Conservation (phyloP, 257 asterid species). For the Linderniella brevidens region DNA sequence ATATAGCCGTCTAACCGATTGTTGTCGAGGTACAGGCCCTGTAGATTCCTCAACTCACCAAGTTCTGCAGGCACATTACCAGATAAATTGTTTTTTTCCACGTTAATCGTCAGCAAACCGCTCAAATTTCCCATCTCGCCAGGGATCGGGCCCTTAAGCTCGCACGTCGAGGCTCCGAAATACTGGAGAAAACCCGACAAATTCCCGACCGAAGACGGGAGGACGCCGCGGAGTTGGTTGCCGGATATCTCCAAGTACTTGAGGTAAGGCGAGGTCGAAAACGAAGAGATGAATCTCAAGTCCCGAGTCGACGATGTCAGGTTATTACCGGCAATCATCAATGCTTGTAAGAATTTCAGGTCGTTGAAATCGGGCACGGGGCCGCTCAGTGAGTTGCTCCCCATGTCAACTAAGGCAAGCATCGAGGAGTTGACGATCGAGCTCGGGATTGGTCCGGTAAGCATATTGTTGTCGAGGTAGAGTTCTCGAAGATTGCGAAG, state of each 20-base stretch:
- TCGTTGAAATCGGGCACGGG: slow-evolving; percentile 18
- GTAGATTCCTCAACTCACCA: slow-evolving; percentile 9
- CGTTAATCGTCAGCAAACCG: slow-evolving; percentile 1
- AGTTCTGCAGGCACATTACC: slow-evolving; percentile 16
- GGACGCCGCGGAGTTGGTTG: slow-evolving; percentile 12
- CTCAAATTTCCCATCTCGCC: slow-evolving; percentile 17
- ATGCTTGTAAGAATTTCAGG: slow-evolving; percentile 6
- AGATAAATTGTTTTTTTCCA: slow-evolving; percentile 11
- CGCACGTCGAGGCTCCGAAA: background rate
- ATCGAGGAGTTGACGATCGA: slow-evolving; percentile 19
- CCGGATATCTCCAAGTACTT: background rate
- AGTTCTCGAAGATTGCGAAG: slow-evolving; percentile 14
- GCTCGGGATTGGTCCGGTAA: slow-evolving; percentile 16
- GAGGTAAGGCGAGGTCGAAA: slow-evolving; percentile 17
- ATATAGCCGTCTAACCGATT: slow-evolving; percentile 17
- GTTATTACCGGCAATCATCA: slow-evolving; percentile 7
- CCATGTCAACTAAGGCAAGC: slow-evolving; percentile 10
- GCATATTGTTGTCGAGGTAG: slow-evolving; percentile 3
- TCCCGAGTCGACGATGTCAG: slow-evolving; percentile 11
- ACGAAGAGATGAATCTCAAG: slow-evolving; percentile 14
- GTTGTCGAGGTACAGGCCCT: background rate
- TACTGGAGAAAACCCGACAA: slow-evolving; percentile 5
- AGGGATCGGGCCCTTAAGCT: slow-evolving; percentile 15
- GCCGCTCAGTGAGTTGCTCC: slow-evolving; percentile 15
- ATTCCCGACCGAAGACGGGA: slow-evolving; percentile 18